These are phyloP conservation scores for Pseudogymnoascus sp. DNA, from an alignment of 2,329 filamentous ascomycete species.

Conservation along the genomic window DNA sequence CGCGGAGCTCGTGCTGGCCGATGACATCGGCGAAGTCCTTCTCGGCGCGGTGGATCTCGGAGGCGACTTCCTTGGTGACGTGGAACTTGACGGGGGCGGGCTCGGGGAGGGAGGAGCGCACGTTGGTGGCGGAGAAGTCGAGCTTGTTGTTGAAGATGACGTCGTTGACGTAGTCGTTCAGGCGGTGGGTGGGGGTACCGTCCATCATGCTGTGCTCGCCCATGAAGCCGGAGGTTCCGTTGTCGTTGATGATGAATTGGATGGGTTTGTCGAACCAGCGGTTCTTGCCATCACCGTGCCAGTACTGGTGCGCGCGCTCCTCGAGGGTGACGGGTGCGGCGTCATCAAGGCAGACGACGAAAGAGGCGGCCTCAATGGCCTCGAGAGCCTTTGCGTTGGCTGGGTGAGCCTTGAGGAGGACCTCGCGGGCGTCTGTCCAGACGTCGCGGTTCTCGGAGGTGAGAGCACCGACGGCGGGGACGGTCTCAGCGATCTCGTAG, in stretches of 20 bases:
- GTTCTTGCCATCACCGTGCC: slow-evolving; percentile 94
- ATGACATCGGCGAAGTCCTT: slow-evolving; percentile 77
- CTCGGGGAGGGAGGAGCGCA: slow-evolving; percentile 78
- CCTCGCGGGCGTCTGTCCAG: slow-evolving; percentile 76
- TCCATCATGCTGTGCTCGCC: slow-evolving; percentile 99
- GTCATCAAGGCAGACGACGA: slow-evolving; percentile 89
- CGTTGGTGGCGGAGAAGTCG: slow-evolving; percentile 68
- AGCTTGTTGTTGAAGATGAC: slow-evolving; percentile 92
- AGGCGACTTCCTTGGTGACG: slow-evolving; percentile 62
- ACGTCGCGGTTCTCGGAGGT: slow-evolving; percentile 90
- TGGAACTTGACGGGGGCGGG: slow-evolving; percentile 72
- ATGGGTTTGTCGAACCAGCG: slow-evolving; percentile 97
- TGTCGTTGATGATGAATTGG: slow-evolving; percentile 97
- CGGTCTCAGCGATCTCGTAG: slow-evolving; percentile 67
- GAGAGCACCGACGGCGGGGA: slow-evolving; percentile 70
- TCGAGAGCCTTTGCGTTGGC: slow-evolving; percentile 71
- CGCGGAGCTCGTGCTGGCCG: slow-evolving; percentile 77
- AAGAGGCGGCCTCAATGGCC: slow-evolving; percentile 80
- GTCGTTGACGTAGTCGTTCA: slow-evolving; percentile 91
- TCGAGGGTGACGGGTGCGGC: slow-evolving; percentile 85
- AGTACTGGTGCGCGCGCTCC: slow-evolving; percentile 92
- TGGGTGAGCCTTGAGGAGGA: slow-evolving; percentile 67
- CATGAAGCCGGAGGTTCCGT: slow-evolving; percentile 94
- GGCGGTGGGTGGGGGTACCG: slow-evolving; percentile 89
- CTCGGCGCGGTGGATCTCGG: slow-evolving; percentile 70